phyloP scores from a whole-genome alignment of 192 early-diverging fungal genomes.

The Entomortierella chlamydospora region DNA sequence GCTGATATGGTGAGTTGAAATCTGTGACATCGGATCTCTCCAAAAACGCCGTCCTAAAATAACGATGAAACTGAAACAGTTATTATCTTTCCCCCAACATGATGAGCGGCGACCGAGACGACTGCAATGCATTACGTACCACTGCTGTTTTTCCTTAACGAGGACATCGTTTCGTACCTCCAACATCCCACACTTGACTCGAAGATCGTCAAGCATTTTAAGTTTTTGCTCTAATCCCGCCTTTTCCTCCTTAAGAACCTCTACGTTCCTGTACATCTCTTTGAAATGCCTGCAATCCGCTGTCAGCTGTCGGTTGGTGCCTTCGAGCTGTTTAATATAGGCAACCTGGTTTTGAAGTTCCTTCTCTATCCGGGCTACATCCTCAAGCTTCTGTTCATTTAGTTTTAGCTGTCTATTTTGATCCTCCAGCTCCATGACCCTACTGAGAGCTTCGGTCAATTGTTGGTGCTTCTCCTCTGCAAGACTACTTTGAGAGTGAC shows the following conservation, averaged over 20 bases:
- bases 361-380: slow-evolving; percentile 57
- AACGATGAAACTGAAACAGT: neutral
- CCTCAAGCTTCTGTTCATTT: slow-evolving; percentile 16
- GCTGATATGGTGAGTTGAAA: slow-evolving; percentile 62
- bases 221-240: slow-evolving; percentile 67
- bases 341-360: slow-evolving; percentile 64
- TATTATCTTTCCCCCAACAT: no score
- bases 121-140: slow-evolving; percentile 41
- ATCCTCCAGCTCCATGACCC: slow-evolving; percentile 32
- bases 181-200: slow-evolving; percentile 54
- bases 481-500: slow-evolving; percentile 39
- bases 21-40: slow-evolving; percentile 55
- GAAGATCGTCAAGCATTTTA: slow-evolving; percentile 62
- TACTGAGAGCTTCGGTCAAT: slow-evolving; percentile 17
- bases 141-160: slow-evolving; percentile 66
- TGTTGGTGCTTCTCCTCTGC: slow-evolving; percentile 33
- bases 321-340: slow-evolving; percentile 61
- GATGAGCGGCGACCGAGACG: no score
- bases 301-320: slow-evolving; percentile 66
- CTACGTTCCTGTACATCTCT: slow-evolving; percentile 58
- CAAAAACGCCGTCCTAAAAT: slow-evolving; percentile 52
- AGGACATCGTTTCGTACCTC: slow-evolving; percentile 63
- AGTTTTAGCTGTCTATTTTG: slow-evolving; percentile 38
- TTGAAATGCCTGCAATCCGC: slow-evolving; percentile 58
- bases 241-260: slow-evolving; percentile 67